These are phyloP conservation scores for Sapria himalayana DNA, from an alignment of 345 rosid genomes.

Conservation along the genomic window DNA sequence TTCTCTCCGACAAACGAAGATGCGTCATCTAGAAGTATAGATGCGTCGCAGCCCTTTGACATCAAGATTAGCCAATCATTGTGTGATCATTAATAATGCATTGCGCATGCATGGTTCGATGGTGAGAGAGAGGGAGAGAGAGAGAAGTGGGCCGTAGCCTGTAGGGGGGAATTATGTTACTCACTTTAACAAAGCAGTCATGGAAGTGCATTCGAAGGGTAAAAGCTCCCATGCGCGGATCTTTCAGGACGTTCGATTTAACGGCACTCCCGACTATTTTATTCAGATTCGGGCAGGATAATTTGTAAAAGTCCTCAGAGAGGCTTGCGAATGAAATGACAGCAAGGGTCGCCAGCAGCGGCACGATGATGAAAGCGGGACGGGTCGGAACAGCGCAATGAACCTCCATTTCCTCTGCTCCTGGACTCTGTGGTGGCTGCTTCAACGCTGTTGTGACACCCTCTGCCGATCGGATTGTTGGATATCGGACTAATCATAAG, in stretches of 20 bases:
- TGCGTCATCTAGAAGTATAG: conserved; percentile 19
- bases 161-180: background rate
- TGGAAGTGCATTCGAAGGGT: conserved; percentile 92
- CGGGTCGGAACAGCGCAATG: no score
- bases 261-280: conserved; percentile 56
- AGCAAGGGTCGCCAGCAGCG: no score
- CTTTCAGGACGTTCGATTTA: conserved; percentile 26
- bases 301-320: conserved; percentile 44
- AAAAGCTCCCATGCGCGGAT: conserved; percentile 68
- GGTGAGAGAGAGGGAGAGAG: conserved; percentile 1
- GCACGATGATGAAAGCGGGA: no score
- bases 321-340: no score
- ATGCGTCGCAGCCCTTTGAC: conserved; percentile 19
- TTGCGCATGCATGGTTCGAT: no score
- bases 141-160: no score
- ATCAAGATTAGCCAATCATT: background rate
- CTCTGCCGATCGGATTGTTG: no score
- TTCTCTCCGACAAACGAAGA: conserved; percentile 17
- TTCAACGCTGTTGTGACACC: no score
- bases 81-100: no score
- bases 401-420: no score
- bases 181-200: conserved; percentile 89
- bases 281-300: conserved; percentile 68
- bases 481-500: no score
- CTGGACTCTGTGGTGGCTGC: no score